Percentiles rank a stretch among this genome's conserved stretches.
Conservation (phyloP, 805 yeast species). For the Zygotorulaspora chibaensis region DNA sequence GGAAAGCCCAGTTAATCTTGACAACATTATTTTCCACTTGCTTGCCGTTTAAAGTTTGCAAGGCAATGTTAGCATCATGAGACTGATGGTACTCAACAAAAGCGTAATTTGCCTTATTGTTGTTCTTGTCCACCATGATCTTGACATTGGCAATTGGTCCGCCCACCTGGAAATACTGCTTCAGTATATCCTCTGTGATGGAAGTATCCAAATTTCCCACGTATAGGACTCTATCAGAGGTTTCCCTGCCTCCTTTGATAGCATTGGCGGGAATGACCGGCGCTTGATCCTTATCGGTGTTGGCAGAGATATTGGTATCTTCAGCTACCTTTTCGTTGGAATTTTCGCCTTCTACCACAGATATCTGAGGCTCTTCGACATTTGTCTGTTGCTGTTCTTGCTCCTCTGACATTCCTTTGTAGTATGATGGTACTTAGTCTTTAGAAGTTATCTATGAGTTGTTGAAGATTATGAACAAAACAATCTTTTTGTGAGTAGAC, state of each 20-base stretch:
- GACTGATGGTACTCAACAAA: constrained; percentile 68
- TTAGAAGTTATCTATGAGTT: not conserved
- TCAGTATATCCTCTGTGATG: constrained; percentile 58
- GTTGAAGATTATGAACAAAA: too few species aligned
- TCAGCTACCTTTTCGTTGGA: not conserved
- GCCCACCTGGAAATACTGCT: constrained; percentile 56
- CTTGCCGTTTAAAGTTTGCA: constrained; percentile 56
- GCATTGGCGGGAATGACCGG: constrained; percentile 60
- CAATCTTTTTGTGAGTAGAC: too few species aligned
- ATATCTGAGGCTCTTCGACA: constrained; percentile 5
- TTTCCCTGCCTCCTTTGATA: constrained; percentile 74
- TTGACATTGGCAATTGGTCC: constrained; percentile 64
- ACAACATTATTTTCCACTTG: constrained; percentile 52
- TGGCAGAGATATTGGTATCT: not conserved
- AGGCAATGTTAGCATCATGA: constrained; percentile 57
- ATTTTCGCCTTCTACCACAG: constrained; percentile 5
- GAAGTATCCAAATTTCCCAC: constrained; percentile 70
- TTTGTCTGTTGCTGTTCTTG: constrained; percentile 2
- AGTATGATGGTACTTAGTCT: not conserved
- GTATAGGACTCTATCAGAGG: constrained; percentile 66
- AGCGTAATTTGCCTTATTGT: constrained; percentile 72
- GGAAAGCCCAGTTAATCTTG: constrained; percentile 78
- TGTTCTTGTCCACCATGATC: constrained; percentile 70
- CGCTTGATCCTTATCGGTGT: constrained; percentile 14
- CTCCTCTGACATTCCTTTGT: constrained; percentile 7